Conservation (phyloP, 495 filamentous ascomycete species). For the Acidiella bohemica region DNA sequence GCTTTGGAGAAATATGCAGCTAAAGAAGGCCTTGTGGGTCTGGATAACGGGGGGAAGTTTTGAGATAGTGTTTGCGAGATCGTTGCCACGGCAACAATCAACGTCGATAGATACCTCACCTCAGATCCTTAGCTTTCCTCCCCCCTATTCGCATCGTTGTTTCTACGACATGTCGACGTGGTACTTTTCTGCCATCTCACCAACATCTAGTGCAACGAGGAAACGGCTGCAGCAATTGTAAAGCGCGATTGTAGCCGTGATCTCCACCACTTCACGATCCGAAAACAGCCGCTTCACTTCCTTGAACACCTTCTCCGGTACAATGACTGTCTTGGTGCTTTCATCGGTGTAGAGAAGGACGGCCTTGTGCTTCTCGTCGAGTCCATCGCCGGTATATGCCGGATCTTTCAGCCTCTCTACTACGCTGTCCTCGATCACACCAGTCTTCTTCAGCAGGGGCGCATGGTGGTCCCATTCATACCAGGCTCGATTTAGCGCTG, state of each 20-base stretch:
- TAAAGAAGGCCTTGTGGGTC: slow-evolving; percentile 1
- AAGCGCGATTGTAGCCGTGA: slow-evolving; percentile 49
- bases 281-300: slow-evolving; percentile 42
- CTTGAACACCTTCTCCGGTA: slow-evolving; percentile 50
- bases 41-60: not conserved
- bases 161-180: slow-evolving; percentile 14
- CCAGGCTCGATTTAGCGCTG: slow-evolving; percentile 56
- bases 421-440: slow-evolving; percentile 18
- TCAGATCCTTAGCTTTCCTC: no score
- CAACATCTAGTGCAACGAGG: slow-evolving; percentile 22
- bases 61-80: not conserved
- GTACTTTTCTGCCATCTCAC: slow-evolving; percentile 20
- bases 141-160: not conserved
- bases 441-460: slow-evolving; percentile 40
- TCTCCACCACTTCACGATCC: slow-evolving; percentile 61
- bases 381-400: slow-evolving; percentile 17
- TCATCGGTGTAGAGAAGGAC: slow-evolving; percentile 60
- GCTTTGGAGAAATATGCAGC: slow-evolving; percentile 2
- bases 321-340: slow-evolving; percentile 54
- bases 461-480: slow-evolving; percentile 72
- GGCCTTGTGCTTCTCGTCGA: slow-evolving; percentile 48
- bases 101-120: no score
- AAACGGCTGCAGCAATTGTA: slow-evolving; percentile 23
- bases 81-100: not conserved
- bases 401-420: slow-evolving; percentile 17